Base-by-base conservation (phyloP, 176 grass and related monocot genomes). In the Carex littledalei region DNA sequence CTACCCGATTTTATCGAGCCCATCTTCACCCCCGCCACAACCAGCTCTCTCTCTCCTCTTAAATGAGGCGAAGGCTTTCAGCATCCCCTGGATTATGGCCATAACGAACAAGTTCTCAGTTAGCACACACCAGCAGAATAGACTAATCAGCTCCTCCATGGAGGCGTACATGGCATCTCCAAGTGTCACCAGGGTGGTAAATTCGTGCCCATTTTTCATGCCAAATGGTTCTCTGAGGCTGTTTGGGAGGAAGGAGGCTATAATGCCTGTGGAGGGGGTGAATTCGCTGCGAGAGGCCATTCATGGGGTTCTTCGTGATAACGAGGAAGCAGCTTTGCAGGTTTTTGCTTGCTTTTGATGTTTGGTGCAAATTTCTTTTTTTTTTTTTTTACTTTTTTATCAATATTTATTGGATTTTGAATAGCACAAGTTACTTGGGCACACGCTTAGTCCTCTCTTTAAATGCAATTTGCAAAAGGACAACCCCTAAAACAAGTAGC, bases 41-140 rank as follows among this genome's bases (percentile, higher is more conserved):
- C 87, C 94, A 85, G 92, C 92, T 84, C 88, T 98, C 60, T 94
- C 92, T 81, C 86, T 94, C 66, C 81, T 97, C 37, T 88, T 97
- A 82, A 89, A 94, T 87, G 95, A 98, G 87, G 91, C 83, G 15
- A 98, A 86, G 86, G 86, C 83, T 84, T 69, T 93, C 84, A 78
- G 82, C 34, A 85, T 98, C 73, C 95, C 93, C 78, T 94, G 91
- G 92, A 87, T 98, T 87, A 85, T 98, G 86, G 92, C 92, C 72
- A 91, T 98, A 86, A 94, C 95, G 6, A 98, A 98, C 41, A 94
- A 91, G 91, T 94, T 94, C 84, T 91, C 91, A 54, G 95, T 92
- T 54, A 93, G 92, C 9, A 67, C 85, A 1, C 88, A 92, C 87
- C 91, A 93, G 53, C 92, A 98, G 83, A 94, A 81, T 64, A 66